Conservation (phyloP, 305 asterid species). For the Stenogyne calaminthoides region DNA sequence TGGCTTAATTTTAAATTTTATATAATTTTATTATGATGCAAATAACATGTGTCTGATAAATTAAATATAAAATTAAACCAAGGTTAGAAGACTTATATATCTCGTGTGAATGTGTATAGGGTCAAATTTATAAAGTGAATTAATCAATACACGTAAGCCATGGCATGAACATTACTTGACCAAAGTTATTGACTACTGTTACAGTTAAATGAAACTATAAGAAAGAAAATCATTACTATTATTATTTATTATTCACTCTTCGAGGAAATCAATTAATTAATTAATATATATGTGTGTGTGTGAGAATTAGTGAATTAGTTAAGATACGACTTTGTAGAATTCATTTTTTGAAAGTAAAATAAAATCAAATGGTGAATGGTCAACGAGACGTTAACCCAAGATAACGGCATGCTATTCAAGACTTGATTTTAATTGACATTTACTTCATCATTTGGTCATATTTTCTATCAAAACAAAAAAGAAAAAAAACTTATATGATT, state of each 20-base stretch:
- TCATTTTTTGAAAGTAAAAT: not conserved
- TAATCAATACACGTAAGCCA: not conserved
- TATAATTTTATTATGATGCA: not conserved
- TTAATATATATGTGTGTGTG: no score
- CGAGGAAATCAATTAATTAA: not conserved
- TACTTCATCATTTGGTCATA: no score
- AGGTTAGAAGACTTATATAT: not conserved
- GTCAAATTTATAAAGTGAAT: not conserved
- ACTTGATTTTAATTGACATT: slow-evolving; percentile 16
- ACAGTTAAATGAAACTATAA: not conserved
- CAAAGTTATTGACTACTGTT: not conserved
- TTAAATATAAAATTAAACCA: no score
- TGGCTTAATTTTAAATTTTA: not conserved
- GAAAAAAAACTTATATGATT: no score
- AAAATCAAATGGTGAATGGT: slow-evolving; percentile 8
- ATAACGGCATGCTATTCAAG: slow-evolving; percentile 1
- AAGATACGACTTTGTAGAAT: not conserved
- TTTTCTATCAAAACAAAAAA: no score
- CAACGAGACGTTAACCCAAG: not conserved
- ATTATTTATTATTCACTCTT: not conserved
- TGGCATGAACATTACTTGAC: slow-evolving; percentile 3
- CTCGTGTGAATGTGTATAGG: not conserved
- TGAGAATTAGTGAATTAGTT: no score
- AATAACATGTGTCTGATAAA: not conserved
- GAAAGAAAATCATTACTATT: no score